phyloP scores from a whole-genome alignment of 768 basidiomycete genomes.

The Russula lepida region DNA sequence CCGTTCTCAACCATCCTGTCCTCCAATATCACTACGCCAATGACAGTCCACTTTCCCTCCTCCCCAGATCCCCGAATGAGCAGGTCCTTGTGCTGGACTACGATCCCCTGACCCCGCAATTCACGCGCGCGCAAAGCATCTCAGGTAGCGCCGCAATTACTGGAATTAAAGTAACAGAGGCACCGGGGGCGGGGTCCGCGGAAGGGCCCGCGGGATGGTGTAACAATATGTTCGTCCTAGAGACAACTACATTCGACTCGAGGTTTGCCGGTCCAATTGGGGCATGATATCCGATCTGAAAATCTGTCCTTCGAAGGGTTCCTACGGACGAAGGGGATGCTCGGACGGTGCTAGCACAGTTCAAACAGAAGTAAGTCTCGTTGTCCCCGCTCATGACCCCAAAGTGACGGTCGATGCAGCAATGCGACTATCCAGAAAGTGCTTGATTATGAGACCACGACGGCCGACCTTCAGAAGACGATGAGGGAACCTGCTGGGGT shows the following conservation, averaged over 20 bases:
- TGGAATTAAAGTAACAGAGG: constrained; percentile 58
- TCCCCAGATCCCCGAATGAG: constrained; percentile 53
- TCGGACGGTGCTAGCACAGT: constrained; percentile 46
- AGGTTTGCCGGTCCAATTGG: constrained; percentile 25
- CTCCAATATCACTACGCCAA: constrained; percentile 81
- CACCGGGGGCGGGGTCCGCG: constrained; percentile 58
- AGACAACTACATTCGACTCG: constrained; percentile 50
- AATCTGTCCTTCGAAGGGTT: background rate
- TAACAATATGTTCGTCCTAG: constrained; percentile 67
- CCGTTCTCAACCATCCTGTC: constrained; percentile 52
- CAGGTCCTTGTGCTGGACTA: constrained; percentile 70
- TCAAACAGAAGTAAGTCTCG: constrained; percentile 51
- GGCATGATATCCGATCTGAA: background rate
- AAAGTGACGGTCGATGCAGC: constrained; percentile 27
- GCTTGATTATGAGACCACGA: constrained; percentile 36
- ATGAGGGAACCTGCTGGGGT: background rate
- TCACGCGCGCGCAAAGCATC: constrained; percentile 45
- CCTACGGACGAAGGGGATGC: constrained; percentile 39
- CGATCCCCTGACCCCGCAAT: constrained; percentile 34
- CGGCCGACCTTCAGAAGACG: background rate
- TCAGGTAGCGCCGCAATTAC: constrained; percentile 42
- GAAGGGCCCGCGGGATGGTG: constrained; percentile 38
- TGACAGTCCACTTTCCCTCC: constrained; percentile 58
- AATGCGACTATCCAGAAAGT: constrained; percentile 48
- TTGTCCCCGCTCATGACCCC: background rate